These are phyloP conservation scores for Tolypocladium amazonense DNA, from an alignment of 2,329 filamentous ascomycete genomes.

Conservation along the genomic window DNA sequence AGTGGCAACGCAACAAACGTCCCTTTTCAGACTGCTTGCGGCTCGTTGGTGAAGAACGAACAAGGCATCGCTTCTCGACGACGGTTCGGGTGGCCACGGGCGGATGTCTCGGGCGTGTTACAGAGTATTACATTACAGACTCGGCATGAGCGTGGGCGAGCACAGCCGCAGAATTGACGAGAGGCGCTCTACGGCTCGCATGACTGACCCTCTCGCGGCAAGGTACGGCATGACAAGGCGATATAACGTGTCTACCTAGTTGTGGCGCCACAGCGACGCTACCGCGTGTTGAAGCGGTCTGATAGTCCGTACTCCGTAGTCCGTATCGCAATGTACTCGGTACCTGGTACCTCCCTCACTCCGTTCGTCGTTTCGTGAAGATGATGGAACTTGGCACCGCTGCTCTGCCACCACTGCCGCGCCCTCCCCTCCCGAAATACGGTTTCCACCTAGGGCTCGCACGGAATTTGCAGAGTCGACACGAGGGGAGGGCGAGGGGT, in stretches of 20 bases:
- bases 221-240: not conserved
- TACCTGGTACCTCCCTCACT: not conserved
- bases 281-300: not conserved
- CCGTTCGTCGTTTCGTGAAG: too few species aligned
- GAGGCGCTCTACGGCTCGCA: not conserved
- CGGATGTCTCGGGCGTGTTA: not conserved
- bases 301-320: not conserved
- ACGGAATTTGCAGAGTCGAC: not conserved
- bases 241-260: not conserved
- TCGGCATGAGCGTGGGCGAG: not conserved
- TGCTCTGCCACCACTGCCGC: not conserved
- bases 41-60: not conserved
- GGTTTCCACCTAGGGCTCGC: not conserved
- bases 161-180: not conserved
- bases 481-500: not conserved
- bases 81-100: not conserved
- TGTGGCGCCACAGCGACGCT: not conserved
- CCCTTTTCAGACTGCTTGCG: not conserved
- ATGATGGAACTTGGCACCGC: too few species aligned
- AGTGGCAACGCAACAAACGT: not conserved
- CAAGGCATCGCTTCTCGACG: too few species aligned
- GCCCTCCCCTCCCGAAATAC: not conserved
- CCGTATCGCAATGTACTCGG: not conserved
- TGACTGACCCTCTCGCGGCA: not conserved
- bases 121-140: not conserved